Percentiles rank a stretch among this genome's conserved stretches.
These are phyloP conservation scores for Cladobotryum mycophilum DNA, from an alignment of 2,329 filamentous ascomycete species.

Conservation along the genomic window DNA sequence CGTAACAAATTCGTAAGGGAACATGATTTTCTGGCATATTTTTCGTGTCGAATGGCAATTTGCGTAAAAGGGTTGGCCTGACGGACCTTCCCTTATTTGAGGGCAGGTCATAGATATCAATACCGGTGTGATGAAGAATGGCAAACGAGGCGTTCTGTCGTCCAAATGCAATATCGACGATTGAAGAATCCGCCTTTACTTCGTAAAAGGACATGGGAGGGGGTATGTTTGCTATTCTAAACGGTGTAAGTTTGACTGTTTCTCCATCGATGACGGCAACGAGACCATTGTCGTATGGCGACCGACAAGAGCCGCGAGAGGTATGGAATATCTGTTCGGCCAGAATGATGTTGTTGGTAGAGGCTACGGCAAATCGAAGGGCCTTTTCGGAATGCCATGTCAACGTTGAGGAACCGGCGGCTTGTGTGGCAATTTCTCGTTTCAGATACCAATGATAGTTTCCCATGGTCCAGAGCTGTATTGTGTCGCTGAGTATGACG, in stretches of 20 bases:
- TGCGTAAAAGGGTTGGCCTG: constrained; percentile 35
- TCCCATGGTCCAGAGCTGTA: constrained; percentile 95
- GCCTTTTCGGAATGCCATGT: constrained; percentile 85
- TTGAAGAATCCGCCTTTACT: constrained; percentile 53
- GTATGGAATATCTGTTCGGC: constrained; percentile 64
- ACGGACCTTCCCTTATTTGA: constrained; percentile 48
- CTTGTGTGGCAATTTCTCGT: constrained; percentile 60
- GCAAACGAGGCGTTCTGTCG: constrained; percentile 59
- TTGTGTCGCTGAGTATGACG: constrained; percentile 62
- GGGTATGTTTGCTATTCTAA: constrained; percentile 77
- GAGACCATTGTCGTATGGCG: constrained; percentile 70
- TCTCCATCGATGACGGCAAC: constrained; percentile 81
- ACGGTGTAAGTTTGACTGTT: constrained; percentile 74
- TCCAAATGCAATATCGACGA: constrained; percentile 70
- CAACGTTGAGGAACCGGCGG: constrained; percentile 28
- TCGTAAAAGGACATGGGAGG: constrained; percentile 89
- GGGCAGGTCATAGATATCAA: constrained; percentile 67
- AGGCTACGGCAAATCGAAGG: constrained; percentile 56
- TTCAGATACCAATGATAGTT: constrained; percentile 99
- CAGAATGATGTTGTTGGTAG: constrained; percentile 45
- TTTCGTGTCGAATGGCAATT: constrained; percentile 31
- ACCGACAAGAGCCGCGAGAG: constrained; percentile 59
- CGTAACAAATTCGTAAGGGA: constrained; percentile 28
- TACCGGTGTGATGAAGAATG: constrained; percentile 59
- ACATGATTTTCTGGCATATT: constrained; percentile 17